Evolutionary conservation across 805 yeast species (phyloP).

Genomic region (Dipodascopsis uninucleata): DNA sequence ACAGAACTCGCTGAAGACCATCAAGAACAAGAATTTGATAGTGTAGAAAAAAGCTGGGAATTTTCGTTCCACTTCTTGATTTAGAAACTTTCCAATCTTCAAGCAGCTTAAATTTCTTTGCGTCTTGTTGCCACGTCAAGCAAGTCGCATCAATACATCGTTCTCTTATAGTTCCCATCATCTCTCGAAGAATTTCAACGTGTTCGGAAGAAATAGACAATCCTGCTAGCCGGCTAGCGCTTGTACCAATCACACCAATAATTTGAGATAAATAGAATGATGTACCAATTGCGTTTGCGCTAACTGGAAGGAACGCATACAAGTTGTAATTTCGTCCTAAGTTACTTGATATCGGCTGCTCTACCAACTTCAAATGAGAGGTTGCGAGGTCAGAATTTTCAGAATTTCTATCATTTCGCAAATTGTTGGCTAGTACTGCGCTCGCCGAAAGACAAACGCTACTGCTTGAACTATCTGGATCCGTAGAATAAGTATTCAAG

Average conservation of each 20-base stretch:
- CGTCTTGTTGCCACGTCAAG: slow-evolving; percentile 51
- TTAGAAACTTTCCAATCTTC: slow-evolving; percentile 41
- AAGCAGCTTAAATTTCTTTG: slow-evolving; percentile 37
- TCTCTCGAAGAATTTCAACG: slow-evolving; percentile 39
- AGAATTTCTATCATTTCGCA: slow-evolving; percentile 13
- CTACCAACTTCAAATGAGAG: neutral
- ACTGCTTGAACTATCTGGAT: too few relatives aligned
- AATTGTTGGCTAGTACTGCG: slow-evolving; percentile 22
- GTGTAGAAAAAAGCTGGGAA: slow-evolving; percentile 40
- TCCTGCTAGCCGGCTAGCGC: slow-evolving; percentile 45
- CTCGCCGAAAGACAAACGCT: slow-evolving; percentile 22
- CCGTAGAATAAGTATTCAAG: too few relatives aligned
- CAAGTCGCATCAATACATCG: slow-evolving; percentile 48
- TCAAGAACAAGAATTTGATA: slow-evolving; percentile 42
- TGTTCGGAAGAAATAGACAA: slow-evolving; percentile 42
- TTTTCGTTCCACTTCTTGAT: slow-evolving; percentile 36
- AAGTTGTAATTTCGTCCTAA: slow-evolving; percentile 10
- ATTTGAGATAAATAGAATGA: slow-evolving; percentile 50
- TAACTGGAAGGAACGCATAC: slow-evolving; percentile 59
- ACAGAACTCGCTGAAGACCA: slow-evolving; percentile 31
- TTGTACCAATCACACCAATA: slow-evolving; percentile 42
- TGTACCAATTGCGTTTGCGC: slow-evolving; percentile 59
- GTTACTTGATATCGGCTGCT: slow-evolving; percentile 21
- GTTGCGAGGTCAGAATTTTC: neutral
- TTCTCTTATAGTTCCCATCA: slow-evolving; percentile 41